A percentile compares a stretch with the other conserved stretches of the same genome.
Conservation (phyloP, 208 protist species). For the Angomonas deanei region DNA sequence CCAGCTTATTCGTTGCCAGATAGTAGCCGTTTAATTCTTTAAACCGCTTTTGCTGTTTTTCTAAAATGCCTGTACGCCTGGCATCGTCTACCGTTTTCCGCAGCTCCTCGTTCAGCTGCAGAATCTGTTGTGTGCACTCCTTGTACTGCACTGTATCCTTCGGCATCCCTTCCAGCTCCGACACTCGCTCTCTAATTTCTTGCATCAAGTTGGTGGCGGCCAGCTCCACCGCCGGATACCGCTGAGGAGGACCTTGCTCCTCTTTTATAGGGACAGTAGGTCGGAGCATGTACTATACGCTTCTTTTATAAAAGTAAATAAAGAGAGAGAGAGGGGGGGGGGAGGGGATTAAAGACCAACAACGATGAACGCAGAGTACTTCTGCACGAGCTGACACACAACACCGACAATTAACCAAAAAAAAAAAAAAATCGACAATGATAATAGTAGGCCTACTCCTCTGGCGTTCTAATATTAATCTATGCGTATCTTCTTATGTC, state of each 20-base stretch:
- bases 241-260: constrained; percentile 14
- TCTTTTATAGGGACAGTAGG: neutral
- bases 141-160: constrained; percentile 10
- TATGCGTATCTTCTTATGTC: neutral
- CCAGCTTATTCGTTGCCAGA: constrained; percentile 36
- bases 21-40: constrained; percentile 25
- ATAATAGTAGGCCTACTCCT: too few species aligned
- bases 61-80: constrained; percentile 22
- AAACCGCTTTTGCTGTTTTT: constrained; percentile 26
- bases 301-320: neutral
- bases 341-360: neutral
- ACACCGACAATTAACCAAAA: neutral
- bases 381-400: too few species aligned
- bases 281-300: neutral
- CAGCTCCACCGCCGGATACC: constrained; percentile 32
- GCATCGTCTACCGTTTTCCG: constrained; percentile 31
- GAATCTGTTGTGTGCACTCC: constrained; percentile 30
- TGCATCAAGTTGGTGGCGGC: constrained; percentile 24
- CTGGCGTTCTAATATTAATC: too few species aligned
- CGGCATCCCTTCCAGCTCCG: constrained; percentile 27
- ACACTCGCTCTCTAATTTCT: constrained; percentile 35
- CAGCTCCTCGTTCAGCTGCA: constrained; percentile 22
- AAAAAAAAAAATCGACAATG: too few species aligned
- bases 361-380: too few species aligned
- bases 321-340: neutral